Conservation (phyloP, 208 protist genomes). For the Novymonas esmeraldas region DNA sequence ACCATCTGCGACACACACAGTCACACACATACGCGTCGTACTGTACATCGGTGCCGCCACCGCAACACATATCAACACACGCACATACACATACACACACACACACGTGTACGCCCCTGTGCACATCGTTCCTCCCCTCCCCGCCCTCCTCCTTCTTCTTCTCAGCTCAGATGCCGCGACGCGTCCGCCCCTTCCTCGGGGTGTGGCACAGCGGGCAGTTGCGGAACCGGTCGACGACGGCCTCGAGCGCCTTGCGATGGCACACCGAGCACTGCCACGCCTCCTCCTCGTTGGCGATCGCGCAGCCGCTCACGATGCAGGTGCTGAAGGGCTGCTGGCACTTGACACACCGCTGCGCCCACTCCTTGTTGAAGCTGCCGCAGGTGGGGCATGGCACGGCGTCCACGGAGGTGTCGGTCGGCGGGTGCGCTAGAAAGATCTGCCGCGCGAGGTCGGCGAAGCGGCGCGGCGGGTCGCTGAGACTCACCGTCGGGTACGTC, state of each 20-base stretch:
- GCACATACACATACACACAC: constrained; percentile 6
- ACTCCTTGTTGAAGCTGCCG: constrained; percentile 90
- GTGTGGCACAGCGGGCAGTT: constrained; percentile 95
- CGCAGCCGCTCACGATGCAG: constrained; percentile 89
- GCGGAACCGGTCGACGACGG: constrained; percentile 63
- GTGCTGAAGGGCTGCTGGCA: constrained; percentile 86
- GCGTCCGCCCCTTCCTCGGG: constrained; percentile 55
- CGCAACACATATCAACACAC: not conserved
- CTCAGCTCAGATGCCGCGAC: constrained; percentile 28
- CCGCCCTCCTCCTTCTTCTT: not conserved
- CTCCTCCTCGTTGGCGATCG: constrained; percentile 66
- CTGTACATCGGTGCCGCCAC: not conserved
- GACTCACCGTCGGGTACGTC: constrained; percentile 80
- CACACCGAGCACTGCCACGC: constrained; percentile 86
- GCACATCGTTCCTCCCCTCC: not conserved
- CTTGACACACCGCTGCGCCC: constrained; percentile 75
- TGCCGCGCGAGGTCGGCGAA: constrained; percentile 92
- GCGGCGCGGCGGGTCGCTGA: constrained; percentile 63
- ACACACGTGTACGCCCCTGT: too few species aligned
- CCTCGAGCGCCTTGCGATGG: constrained; percentile 82
- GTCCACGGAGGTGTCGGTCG: constrained; percentile 79
- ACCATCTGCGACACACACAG: too few species aligned
- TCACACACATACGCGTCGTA: not conserved
- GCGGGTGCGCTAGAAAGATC: constrained; percentile 92
- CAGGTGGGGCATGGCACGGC: constrained; percentile 84